Percentiles rank a stretch among this genome's conserved stretches.
phyloP scores from a whole-genome alignment of 495 filamentous ascomycete genomes.

The Aspergillus saccharolyticus region DNA sequence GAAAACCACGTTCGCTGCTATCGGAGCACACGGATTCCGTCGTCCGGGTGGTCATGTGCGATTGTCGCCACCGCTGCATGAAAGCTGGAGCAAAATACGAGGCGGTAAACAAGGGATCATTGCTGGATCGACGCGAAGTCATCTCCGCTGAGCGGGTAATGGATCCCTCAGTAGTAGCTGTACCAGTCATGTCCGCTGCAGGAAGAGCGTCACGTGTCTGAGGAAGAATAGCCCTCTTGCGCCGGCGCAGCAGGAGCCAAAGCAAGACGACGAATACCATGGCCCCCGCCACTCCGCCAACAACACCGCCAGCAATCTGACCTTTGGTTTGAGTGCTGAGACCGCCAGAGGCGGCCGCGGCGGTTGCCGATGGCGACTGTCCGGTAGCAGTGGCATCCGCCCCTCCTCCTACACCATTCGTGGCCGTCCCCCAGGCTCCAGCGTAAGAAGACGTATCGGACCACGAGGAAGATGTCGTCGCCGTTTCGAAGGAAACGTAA shows the following conservation, averaged over 20 bases:
- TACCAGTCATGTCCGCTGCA: constrained; percentile 12
- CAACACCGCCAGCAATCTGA: constrained; percentile 57
- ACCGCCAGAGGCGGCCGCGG: constrained; percentile 4
- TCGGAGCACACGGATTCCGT: constrained; percentile 35
- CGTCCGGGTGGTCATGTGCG: constrained; percentile 37
- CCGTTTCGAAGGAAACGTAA: constrained; percentile 4
- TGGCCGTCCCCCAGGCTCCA: not conserved
- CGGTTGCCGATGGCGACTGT: constrained; percentile 6
- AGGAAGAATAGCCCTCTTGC: constrained; percentile 20
- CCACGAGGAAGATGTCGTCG: constrained; percentile 8
- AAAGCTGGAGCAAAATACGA: constrained; percentile 44
- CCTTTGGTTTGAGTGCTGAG: constrained; percentile 21
- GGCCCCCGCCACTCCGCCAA: constrained; percentile 59
- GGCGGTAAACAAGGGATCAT: constrained; percentile 54
- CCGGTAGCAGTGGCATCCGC: constrained; percentile 3
- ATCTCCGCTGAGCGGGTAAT: constrained; percentile 28
- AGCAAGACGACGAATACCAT: constrained; percentile 46
- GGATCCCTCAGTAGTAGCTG: constrained; percentile 9
- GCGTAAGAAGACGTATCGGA: not conserved
- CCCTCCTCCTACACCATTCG: constrained; percentile 5
- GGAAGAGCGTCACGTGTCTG: constrained; percentile 22
- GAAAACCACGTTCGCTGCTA: constrained; percentile 50
- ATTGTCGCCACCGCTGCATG: constrained; percentile 38
- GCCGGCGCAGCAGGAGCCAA: constrained; percentile 41
- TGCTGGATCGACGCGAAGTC: constrained; percentile 46